Evolutionary conservation across 2,329 filamentous ascomycete species (phyloP), one percentile per base, ranked within the genome.

Genomic region (Nemania sp.): DNA sequence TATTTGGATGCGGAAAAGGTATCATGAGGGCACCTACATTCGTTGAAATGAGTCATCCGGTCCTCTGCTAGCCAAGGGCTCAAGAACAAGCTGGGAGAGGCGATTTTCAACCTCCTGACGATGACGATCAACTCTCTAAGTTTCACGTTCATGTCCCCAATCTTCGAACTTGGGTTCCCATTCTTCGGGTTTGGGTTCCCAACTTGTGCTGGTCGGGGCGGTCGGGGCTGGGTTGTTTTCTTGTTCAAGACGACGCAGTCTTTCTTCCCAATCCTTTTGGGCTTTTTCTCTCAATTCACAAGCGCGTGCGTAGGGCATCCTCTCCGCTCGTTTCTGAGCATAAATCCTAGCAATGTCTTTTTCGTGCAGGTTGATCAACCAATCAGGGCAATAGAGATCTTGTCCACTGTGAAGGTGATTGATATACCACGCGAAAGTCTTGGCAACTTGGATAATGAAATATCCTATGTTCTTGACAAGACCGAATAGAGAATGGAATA

Each of bases 101-200:
- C 10, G 4, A 24, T 24, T 32, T 13, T 24, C 3, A 15, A n/a
- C 11, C 20, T 11, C 20, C 41, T 13, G 18, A 22, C 49, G 54
- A 43, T 35, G 7, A 7, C 5, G 27, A 22, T 41, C 11, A n/a
- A 55, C 62, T 10, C 22, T 20, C 62, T 65, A 65, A 49, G 55
- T 55, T 15, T 35, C 35, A 27, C 20, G 26, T 38, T 4, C 20
- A 59, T 3, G 15, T 20, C 20, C 5, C 13, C 2, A 11, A 1
- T 15, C 11, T 4, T 8, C n/a, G 27, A 5, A n/a, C 11, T 6
- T 24, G 32, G 24, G 15, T 47, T 24, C n/a, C n/a, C n/a, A n/a
- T n/a, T n/a, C n/a, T n/a, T n/a, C n/a, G n/a, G n/a, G n/a, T n/a
- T n/a, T n/a, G n/a, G n/a, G n/a, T n/a, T n/a, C n/a, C n/a, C n/a